Evolutionary conservation across 1,284 basidiomycete genomes (phyloP), one percentile per base, ranked within the genome.

Genomic region (Irpex sp.): DNA sequence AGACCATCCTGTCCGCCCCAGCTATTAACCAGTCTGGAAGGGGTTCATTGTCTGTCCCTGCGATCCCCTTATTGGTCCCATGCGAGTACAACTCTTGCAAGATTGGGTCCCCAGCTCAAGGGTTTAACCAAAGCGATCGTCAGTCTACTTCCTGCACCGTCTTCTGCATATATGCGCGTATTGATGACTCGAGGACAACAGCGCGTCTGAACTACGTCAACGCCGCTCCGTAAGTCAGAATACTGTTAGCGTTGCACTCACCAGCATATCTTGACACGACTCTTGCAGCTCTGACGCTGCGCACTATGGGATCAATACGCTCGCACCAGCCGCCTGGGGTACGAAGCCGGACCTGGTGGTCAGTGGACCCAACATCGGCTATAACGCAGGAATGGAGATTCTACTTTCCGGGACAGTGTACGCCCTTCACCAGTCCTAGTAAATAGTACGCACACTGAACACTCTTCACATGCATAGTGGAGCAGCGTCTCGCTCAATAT

Each of bases 351-450:
- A 84, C 63, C 74, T 86, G 37, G 78, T 84, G 11, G 74, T 86
- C 13, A 77, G 78, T 65, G 84, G 83, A 0, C 78, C 79, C 0
- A 85, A 86, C 68, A 77, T 84, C 9, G 82, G 82, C 57, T 78
- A 79, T 81, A 65, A 74, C 77, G 69, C 21, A 38, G 38, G 13
- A 7, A 54, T 31, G 38, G 56, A 40, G 7, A 44, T n/a, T 55
- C 66, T 58, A 9, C 26, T 71, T 19, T 84, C 82, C 15, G 83
- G 83, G 15, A 84, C 82, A 21, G 77, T 83, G 82, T 84, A 76
- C 66, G 63, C 21, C 21, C 3, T 52, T 62, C 19, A 2, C 3
- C 26, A 6, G 2, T n/a, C 17, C 51, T 52, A 19, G 13, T 19
- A 17, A n/a, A 57, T 9, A 52, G 9, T 52, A 19, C 51, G 15